phyloP scores from a whole-genome alignment of 352 stramenopile genomes.

The Globisporangium camurandrum region DNA sequence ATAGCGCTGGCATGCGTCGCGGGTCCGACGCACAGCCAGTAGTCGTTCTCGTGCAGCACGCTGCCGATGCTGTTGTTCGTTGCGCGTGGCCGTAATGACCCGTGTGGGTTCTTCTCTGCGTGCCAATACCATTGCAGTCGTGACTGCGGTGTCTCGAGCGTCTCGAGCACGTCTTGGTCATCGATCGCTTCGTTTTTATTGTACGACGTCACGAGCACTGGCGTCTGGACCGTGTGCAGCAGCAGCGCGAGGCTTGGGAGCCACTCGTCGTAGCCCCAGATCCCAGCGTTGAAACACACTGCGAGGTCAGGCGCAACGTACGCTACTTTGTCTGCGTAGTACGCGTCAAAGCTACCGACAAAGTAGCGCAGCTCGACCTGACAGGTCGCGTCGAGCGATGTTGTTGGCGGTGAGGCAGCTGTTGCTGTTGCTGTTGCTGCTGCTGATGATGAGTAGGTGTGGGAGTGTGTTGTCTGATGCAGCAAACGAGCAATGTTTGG shows the following conservation, averaged over 20 bases:
- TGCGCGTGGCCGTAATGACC: conserved; percentile 30
- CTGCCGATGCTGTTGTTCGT: conserved; percentile 52
- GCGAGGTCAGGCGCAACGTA: conserved; percentile 51
- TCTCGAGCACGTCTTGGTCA: conserved; percentile 69
- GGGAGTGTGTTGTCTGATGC: conserved; percentile 23
- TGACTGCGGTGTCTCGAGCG: too few species aligned
- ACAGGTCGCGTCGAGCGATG: not conserved
- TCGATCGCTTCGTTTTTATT: conserved; percentile 76
- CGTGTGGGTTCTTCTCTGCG: conserved; percentile 58
- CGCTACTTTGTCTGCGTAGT: conserved; percentile 28
- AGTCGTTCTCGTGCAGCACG: conserved; percentile 68
- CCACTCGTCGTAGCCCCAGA: conserved; percentile 88
- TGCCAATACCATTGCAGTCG: conserved; percentile 69
- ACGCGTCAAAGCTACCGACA: conserved; percentile 58
- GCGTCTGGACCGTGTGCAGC: conserved; percentile 40
- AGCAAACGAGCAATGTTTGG: conserved; percentile 61
- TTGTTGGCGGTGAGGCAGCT: too few species aligned
- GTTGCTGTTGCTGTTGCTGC: not conserved
- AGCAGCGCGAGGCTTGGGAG: conserved; percentile 61
- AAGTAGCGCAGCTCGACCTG: conserved; percentile 47
- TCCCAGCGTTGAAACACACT: conserved; percentile 80
- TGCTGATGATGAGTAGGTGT: conserved; percentile 11
- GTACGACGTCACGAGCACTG: conserved; percentile 79
- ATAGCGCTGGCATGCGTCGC: not conserved
- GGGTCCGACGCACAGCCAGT: conserved; percentile 73